Conservation (phyloP, 2,329 filamentous ascomycete genomes). For the Fusarium heterosporum region DNA sequence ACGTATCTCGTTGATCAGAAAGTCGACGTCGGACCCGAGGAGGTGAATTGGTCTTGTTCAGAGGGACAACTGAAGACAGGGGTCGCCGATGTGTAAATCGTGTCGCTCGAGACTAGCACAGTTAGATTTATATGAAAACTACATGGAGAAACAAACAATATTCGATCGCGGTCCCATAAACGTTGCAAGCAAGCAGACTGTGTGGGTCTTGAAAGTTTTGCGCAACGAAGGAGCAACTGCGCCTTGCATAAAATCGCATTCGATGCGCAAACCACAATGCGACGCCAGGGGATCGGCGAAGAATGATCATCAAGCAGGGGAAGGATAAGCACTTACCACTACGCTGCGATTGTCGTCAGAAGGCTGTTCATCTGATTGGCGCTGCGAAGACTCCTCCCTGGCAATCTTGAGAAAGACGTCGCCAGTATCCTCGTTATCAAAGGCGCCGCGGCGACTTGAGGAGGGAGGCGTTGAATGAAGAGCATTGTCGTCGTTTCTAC, state of each 20-base stretch:
- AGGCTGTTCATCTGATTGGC: constrained; percentile 51
- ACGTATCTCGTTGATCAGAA: constrained; percentile 67
- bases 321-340: constrained; percentile 57
- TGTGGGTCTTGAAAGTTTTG: constrained; percentile 10
- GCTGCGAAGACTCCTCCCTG: constrained; percentile 61
- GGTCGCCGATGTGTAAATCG: constrained; percentile 64
- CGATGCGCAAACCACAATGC: constrained; percentile 11
- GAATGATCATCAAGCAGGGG: constrained; percentile 5
- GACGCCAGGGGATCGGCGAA: constrained; percentile 13
- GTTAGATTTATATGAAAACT: constrained; percentile 30
- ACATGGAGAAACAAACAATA: constrained; percentile 12
- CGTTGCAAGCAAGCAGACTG: constrained; percentile 1
- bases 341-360: constrained; percentile 53
- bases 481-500: constrained; percentile 47
- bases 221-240: not conserved
- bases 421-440: constrained; percentile 64
- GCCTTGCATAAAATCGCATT: constrained; percentile 14
- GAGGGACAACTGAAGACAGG: constrained; percentile 63
- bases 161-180: not conserved
- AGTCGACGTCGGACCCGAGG: constrained; percentile 64
- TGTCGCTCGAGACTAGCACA: constrained; percentile 59
- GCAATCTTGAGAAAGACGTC: constrained; percentile 71
- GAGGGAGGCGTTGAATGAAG: constrained; percentile 57
- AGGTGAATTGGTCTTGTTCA: constrained; percentile 63
- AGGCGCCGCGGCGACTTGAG: constrained; percentile 51